Conservation (phyloP, 257 asterid genomes). For the Echium plantagineum region DNA sequence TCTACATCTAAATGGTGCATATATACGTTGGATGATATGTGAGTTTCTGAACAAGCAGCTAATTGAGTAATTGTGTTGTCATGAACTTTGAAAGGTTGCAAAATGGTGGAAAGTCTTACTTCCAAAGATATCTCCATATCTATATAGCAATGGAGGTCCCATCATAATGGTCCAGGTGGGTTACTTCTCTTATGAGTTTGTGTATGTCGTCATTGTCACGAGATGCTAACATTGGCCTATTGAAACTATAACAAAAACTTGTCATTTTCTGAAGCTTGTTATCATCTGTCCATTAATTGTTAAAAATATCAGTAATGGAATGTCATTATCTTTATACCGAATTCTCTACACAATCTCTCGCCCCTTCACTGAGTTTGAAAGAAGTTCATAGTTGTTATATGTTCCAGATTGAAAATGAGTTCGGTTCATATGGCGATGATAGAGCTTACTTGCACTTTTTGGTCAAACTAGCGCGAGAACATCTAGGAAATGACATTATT, state of each 20-base stretch:
- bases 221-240: too few relatives aligned
- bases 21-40: neutral
- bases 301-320: neutral
- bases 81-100: conserved; percentile 43
- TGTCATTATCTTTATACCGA: neutral
- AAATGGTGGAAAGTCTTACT: conserved; percentile 86
- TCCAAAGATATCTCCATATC: conserved; percentile 63
- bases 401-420: conserved; percentile 88
- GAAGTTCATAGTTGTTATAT: neutral
- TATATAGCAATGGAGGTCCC: conserved; percentile 83
- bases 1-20: neutral
- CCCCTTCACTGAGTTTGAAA: too few relatives aligned
- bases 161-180: conserved; percentile 85
- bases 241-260: neutral
- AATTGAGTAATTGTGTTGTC: too few relatives aligned
- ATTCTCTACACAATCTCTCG: neutral
- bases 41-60: neutral
- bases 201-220: neutral
- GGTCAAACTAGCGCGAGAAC: conserved; percentile 63
- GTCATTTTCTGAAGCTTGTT: neutral
- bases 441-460: conserved; percentile 75
- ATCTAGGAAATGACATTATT: conserved; percentile 65
- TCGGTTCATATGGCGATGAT: conserved; percentile 89
- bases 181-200: neutral
- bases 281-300: neutral